Conservation (phyloP, 257 asterid genomes). For the Solanum tacnaense region DNA sequence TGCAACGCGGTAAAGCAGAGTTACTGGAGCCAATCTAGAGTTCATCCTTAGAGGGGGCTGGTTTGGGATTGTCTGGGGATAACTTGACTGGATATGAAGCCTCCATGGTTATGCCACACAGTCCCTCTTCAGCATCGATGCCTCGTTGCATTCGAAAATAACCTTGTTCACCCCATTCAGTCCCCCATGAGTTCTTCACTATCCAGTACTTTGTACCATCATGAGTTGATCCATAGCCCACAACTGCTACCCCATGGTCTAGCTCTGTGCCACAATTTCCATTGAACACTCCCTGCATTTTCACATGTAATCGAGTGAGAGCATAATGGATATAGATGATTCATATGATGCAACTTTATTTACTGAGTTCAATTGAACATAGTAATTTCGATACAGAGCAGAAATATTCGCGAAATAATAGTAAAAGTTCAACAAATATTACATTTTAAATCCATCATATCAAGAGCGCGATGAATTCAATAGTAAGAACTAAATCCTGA, state of each 20-base stretch:
- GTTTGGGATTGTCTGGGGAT: slow-evolving; percentile 37
- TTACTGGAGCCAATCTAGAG: slow-evolving; percentile 20
- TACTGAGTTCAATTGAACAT: not conserved
- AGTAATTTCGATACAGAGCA: not conserved
- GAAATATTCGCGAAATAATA: not conserved
- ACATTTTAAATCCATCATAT: not conserved
- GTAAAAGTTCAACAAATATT: not conserved
- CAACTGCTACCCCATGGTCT: slow-evolving; percentile 67
- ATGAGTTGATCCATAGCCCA: slow-evolving; percentile 51
- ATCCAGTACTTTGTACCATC: slow-evolving; percentile 72
- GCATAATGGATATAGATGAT: not conserved
- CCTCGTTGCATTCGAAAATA: slow-evolving; percentile 51
- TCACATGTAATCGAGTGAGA: not conserved
- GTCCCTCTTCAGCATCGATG: slow-evolving; percentile 32
- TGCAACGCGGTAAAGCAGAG: not conserved
- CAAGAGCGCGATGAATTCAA: not conserved
- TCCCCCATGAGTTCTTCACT: slow-evolving; percentile 72
- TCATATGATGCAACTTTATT: not conserved
- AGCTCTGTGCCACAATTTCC: slow-evolving; percentile 64
- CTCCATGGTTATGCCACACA: slow-evolving; percentile 69
- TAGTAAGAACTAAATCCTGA: not conserved
- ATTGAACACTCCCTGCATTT: slow-evolving; percentile 48
- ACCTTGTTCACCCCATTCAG: slow-evolving; percentile 67
- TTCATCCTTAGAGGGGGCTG: slow-evolving; percentile 40
- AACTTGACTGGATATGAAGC: slow-evolving; percentile 67